phyloP scores from a whole-genome alignment of 1,284 basidiomycete genomes.

The Cerrena zonata region DNA sequence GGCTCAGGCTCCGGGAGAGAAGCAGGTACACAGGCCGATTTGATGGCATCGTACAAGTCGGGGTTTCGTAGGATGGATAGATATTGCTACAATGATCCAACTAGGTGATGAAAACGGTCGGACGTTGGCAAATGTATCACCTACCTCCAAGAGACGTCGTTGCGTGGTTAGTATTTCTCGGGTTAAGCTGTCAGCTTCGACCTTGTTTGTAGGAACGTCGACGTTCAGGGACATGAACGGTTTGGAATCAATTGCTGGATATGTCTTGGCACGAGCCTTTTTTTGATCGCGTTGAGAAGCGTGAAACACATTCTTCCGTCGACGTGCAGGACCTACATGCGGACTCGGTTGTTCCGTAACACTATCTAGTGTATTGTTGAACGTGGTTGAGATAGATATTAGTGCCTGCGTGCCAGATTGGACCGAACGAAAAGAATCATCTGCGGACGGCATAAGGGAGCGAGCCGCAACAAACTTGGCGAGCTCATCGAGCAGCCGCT shows the following conservation, averaged over 20 bases:
- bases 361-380: background rate
- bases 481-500: conserved; percentile 3
- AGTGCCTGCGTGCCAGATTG: conserved; percentile 6
- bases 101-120: too few relatives aligned
- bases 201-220: conserved; percentile 20
- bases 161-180: conserved; percentile 20
- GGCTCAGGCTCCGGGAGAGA: background rate
- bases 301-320: conserved; percentile 2
- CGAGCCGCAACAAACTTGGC: conserved; percentile 11
- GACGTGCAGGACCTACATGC: too few relatives aligned
- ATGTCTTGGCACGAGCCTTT: conserved; percentile 3
- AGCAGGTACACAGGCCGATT: conserved; percentile 17
- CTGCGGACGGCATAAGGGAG: conserved; percentile 4
- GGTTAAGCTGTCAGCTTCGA: conserved; percentile 20
- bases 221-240: conserved; percentile 25
- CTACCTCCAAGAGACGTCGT: conserved; percentile 28
- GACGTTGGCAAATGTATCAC: background rate
- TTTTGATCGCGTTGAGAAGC: conserved; percentile 10
- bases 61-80: conserved; percentile 19
- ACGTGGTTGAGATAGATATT: background rate
- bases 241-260: conserved; percentile 16
- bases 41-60: conserved; percentile 12
- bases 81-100: conserved; percentile 11
- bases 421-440: conserved; percentile 9
- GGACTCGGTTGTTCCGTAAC: too few relatives aligned